phyloP scores from a whole-genome alignment of 1,139 yeast species.

The Lodderomyces parapsilosis region DNA sequence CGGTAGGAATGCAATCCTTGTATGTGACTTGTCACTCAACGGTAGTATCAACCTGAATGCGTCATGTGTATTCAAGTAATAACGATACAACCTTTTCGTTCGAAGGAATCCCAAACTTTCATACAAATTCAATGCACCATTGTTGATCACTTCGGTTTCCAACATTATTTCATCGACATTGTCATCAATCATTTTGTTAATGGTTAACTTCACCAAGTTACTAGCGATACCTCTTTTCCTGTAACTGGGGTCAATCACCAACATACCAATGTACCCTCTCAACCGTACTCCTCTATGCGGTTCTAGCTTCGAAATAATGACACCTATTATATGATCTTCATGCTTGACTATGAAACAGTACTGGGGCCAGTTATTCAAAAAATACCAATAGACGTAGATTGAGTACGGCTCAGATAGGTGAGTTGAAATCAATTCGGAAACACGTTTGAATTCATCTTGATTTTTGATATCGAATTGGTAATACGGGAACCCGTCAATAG shows the following conservation, averaged over 20 bases:
- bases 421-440: slow-evolving; percentile 30
- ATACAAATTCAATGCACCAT: slow-evolving; percentile 73
- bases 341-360: slow-evolving; percentile 40
- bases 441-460: slow-evolving; percentile 30
- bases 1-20: slow-evolving; percentile 34
- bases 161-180: slow-evolving; percentile 84
- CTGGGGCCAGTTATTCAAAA: slow-evolving; percentile 47
- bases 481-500: slow-evolving; percentile 21
- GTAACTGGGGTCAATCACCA: slow-evolving; percentile 71
- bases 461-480: slow-evolving; percentile 22
- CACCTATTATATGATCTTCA: slow-evolving; percentile 55
- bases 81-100: slow-evolving; percentile 76
- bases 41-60: slow-evolving; percentile 75
- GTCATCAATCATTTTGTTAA: slow-evolving; percentile 61
- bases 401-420: slow-evolving; percentile 50
- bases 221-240: slow-evolving; percentile 85
- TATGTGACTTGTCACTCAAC: slow-evolving; percentile 27
- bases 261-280: slow-evolving; percentile 95
- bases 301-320: slow-evolving; percentile 82
- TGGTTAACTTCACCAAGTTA: slow-evolving; percentile 58
- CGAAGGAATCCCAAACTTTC: slow-evolving; percentile 86
- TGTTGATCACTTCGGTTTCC: slow-evolving; percentile 86
- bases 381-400: slow-evolving; percentile 50
- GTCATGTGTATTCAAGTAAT: slow-evolving; percentile 89
- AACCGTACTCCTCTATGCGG: slow-evolving; percentile 67